Conservation (phyloP, 2,329 filamentous ascomycete genomes). For the Eurotiales sp. region DNA sequence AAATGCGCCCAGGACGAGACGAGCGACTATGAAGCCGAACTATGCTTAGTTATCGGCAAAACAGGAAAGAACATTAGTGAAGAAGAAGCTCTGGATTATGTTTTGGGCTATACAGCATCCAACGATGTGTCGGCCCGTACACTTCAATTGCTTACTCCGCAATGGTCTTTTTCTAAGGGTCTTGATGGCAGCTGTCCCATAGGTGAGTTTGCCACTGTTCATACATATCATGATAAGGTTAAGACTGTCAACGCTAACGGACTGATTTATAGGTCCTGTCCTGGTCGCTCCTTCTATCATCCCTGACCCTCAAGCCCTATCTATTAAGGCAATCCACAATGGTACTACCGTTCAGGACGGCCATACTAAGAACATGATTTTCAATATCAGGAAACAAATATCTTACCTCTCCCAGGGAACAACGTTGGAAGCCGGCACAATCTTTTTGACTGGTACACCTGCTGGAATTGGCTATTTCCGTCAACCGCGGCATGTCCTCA, state of each 20-base stretch:
- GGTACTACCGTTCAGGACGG: conserved; percentile 39
- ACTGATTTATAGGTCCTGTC: conserved; percentile 18
- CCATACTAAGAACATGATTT: conserved; percentile 38
- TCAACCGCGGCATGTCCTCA: conserved; percentile 22
- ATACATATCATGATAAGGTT: no score
- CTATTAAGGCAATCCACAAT: conserved; percentile 38
- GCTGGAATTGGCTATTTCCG: conserved; percentile 32
- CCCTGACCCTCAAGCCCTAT: conserved; percentile 24
- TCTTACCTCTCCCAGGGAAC: conserved; percentile 37
- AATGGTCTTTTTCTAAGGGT: conserved; percentile 58
- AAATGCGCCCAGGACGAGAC: conserved; percentile 29
- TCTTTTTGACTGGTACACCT: conserved; percentile 26
- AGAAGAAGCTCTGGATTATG: conserved; percentile 47
- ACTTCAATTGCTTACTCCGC: conserved; percentile 55
- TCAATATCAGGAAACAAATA: conserved; percentile 36
- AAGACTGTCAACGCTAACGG: no score
- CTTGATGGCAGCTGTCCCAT: conserved; percentile 53
- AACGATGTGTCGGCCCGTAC: conserved; percentile 56
- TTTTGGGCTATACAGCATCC: conserved; percentile 56
- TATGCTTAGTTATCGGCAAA: conserved; percentile 56
- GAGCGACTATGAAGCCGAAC: conserved; percentile 39
- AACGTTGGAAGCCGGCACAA: conserved; percentile 23
- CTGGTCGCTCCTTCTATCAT: conserved; percentile 27
- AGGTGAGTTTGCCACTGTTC: conserved; percentile 14
- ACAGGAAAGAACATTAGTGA: conserved; percentile 43